Percentiles rank a stretch among this genome's conserved stretches.
Conservation (phyloP, 177 flowering plant genomes). For the Tripterygium wilfordii region DNA sequence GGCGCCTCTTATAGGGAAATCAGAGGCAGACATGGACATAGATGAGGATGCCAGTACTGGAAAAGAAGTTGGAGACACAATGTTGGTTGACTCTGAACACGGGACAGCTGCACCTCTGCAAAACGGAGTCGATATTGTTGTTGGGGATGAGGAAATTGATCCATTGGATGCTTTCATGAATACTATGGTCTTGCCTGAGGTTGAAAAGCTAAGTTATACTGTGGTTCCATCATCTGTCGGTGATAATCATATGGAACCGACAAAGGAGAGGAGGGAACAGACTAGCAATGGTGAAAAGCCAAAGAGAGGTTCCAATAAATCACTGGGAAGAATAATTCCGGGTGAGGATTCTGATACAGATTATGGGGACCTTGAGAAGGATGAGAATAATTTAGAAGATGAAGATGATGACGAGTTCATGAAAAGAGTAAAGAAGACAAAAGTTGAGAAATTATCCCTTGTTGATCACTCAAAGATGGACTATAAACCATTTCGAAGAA, state of each 20-base stretch:
- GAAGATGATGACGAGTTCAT: slow-evolving; percentile 96
- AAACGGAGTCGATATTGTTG: slow-evolving; percentile 24
- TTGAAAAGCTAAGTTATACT: slow-evolving; percentile 49
- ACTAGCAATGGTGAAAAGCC: slow-evolving; percentile 26
- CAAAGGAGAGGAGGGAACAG: slow-evolving; percentile 25
- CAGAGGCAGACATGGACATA: slow-evolving; percentile 35
- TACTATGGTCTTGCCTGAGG: slow-evolving; percentile 89
- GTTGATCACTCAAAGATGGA: slow-evolving; percentile 95
- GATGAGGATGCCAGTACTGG: slow-evolving; percentile 35
- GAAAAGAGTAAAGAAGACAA: slow-evolving; percentile 94
- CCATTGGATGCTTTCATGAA: slow-evolving; percentile 98
- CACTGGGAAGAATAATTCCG: slow-evolving; percentile 80
- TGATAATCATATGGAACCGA: slow-evolving; percentile 19
- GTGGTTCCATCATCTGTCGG: slow-evolving; percentile 20
- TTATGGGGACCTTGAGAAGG: slow-evolving; percentile 52
- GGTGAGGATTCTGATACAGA: slow-evolving; percentile 92
- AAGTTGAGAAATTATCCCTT: slow-evolving; percentile 80
- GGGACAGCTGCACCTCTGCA: slow-evolving; percentile 16
- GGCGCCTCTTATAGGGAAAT: slow-evolving; percentile 26
- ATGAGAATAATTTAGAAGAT: slow-evolving; percentile 53
- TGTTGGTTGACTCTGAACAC: slow-evolving; percentile 44
- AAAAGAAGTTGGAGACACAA: slow-evolving; percentile 31
- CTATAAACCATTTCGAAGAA: slow-evolving; percentile 71
- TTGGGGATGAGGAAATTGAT: slow-evolving; percentile 85
- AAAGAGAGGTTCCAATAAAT: slow-evolving; percentile 36